Base-by-base conservation (phyloP, 129 eudicot genomes). In the Dittrichia graveolens region DNA sequence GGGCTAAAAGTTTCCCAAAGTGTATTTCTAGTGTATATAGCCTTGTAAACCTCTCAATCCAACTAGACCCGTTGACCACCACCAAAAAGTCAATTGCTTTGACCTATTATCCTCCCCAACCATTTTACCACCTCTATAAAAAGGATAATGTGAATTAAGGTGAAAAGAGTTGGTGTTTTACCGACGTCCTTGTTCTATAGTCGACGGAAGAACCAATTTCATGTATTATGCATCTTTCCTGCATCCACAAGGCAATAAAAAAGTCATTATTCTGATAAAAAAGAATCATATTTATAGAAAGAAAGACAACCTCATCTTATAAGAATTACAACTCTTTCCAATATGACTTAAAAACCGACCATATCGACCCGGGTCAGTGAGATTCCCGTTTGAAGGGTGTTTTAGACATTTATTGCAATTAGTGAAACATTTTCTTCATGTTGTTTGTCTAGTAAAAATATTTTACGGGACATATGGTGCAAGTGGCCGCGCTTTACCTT, bases 211-310 rank as follows among this genome's bases (percentile, higher is more conserved):
- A 93, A 60, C 96, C 98, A 19, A 93, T 93, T 80, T 89, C 92
- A 85, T 82, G 96, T 72, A 79, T 87, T 71, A 82, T 81, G 79
- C 98, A 87, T 81, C 98, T 85, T 83, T 93, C 96, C 98, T 92
- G 54, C 83, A 85, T 54, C 64, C 76, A 77, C 12, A 43, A 57
- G 68, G 73, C 44, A 66, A 70, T 16, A 46, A 35, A 35, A 65
- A 24, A 24, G 31, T 24, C 39, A 72, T 53, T 24, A 79, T 63
- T 59, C 73, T 42, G 59, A 37, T 49, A 39, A 50, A 45, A 24
- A 41, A 12, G 15, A 65, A 3, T 16, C 59, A 8, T 6, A 5
- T 11, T 64, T 2, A 16, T 43, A 1, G 70, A 65, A 16, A 44
- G 7, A 67, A 67, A 67, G 14, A 46, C 24, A 5, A 10, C 5